A percentile compares a stretch with the other conserved stretches of the same genome.
Conservation (phyloP, 139 green algal species). For the Bryopsis sp. region DNA sequence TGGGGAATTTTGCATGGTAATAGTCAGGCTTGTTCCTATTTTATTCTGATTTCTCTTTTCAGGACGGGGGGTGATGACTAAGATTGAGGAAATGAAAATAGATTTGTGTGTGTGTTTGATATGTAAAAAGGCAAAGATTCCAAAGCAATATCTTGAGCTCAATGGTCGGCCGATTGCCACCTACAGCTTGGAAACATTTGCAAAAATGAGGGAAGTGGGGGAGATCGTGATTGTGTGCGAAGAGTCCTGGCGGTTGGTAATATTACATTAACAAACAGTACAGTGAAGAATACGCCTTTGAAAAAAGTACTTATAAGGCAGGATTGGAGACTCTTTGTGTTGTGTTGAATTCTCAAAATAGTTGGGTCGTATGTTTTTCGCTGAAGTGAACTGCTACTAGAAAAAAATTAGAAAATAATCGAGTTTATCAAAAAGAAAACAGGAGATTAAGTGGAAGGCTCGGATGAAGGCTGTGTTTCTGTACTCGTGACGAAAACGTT, state of each 20-base stretch:
- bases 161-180: conserved; percentile 71
- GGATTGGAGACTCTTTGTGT: too few species aligned
- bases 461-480: too few species aligned
- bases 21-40: not conserved
- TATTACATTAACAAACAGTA: not conserved
- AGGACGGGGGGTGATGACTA: not conserved
- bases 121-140: conserved; percentile 60
- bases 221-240: conserved; percentile 95
- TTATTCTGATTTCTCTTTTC: not conserved
- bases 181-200: conserved; percentile 77
- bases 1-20: not conserved
- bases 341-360: too few species aligned
- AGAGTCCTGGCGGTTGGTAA: conserved; percentile 52
- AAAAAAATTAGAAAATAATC: too few species aligned
- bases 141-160: conserved; percentile 95
- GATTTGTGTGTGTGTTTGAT: not conserved
- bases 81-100: not conserved
- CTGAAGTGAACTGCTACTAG: too few species aligned
- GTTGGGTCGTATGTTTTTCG: too few species aligned
- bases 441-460: too few species aligned
- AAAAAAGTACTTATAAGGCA: too few species aligned
- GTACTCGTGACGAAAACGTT: too few species aligned
- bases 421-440: too few species aligned
- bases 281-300: too few species aligned
- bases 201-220: conserved; percentile 67